A percentile compares a stretch with the other conserved stretches of the same genome.
Conservation (phyloP, 768 basidiomycete species). For the Suillus subluteus region DNA sequence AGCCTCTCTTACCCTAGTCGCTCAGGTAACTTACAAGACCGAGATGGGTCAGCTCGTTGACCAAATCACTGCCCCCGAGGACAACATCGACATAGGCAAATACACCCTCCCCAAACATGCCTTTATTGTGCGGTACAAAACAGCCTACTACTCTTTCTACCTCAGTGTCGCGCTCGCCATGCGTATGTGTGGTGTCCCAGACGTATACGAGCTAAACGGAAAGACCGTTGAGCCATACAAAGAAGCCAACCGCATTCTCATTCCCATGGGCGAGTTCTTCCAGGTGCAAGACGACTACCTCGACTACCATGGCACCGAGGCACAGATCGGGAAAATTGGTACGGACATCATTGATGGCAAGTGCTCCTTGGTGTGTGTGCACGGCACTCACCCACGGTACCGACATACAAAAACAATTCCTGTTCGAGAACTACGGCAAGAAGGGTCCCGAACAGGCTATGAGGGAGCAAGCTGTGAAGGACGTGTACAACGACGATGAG, state of each 20-base stretch:
- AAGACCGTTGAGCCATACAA: slow-evolving; percentile 63
- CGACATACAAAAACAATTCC: slow-evolving; percentile 54
- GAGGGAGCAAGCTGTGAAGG: slow-evolving; percentile 62
- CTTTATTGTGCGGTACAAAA: slow-evolving; percentile 96
- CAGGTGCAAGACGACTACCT: slow-evolving; percentile 98
- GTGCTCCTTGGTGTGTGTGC: slow-evolving; percentile 96
- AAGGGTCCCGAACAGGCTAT: slow-evolving; percentile 46
- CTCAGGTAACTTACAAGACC: slow-evolving; percentile 77
- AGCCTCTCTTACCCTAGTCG: not conserved
- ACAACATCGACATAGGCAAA: slow-evolving; percentile 79
- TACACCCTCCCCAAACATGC: slow-evolving; percentile 88
- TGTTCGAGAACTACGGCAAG: slow-evolving; percentile 70
- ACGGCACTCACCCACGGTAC: slow-evolving; percentile 67
- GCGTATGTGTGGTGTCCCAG: slow-evolving; percentile 70
- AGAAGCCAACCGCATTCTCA: slow-evolving; percentile 75
- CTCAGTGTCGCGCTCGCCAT: slow-evolving; percentile 96
- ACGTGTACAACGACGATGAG: slow-evolving; percentile 65
- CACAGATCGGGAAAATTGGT: slow-evolving; percentile 94
- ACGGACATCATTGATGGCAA: slow-evolving; percentile 99
- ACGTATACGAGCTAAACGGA: slow-evolving; percentile 44
- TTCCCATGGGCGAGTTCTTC: slow-evolving; percentile 97
- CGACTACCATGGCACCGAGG: slow-evolving; percentile 88
- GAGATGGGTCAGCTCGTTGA: slow-evolving; percentile 97
- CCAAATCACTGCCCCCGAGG: slow-evolving; percentile 93
- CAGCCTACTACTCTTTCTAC: slow-evolving; percentile 98